Percentiles rank a stretch among this genome's conserved stretches.
Evolutionary conservation across 768 basidiomycete species (phyloP).

Genomic region (Holtermanniella nyarrowii): DNA sequence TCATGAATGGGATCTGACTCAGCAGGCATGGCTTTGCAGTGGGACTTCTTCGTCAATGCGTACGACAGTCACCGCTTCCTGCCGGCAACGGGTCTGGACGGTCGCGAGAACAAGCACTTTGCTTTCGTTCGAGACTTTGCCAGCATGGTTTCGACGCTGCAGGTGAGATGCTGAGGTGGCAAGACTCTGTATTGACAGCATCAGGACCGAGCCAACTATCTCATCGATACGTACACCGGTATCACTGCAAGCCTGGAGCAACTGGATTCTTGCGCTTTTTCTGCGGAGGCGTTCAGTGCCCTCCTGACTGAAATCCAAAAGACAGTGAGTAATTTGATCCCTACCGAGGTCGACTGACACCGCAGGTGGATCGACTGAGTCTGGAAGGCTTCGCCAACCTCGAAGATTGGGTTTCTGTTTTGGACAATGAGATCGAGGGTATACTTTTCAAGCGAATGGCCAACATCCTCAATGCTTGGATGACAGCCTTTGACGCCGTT

Average conservation of each 20-base stretch:
- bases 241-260: slow-evolving; percentile 77
- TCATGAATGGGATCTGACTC: not conserved
- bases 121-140: slow-evolving; percentile 94
- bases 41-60: slow-evolving; percentile 94
- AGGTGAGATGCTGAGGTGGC: no score
- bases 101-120: slow-evolving; percentile 75
- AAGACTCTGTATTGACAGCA: not conserved
- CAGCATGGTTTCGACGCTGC: slow-evolving; percentile 78
- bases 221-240: slow-evolving; percentile 83
- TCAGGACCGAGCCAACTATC: slow-evolving; percentile 86
- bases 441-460: slow-evolving; percentile 65
- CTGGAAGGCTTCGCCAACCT: slow-evolving; percentile 91
- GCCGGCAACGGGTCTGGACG: slow-evolving; percentile 53
- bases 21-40: slow-evolving; percentile 83
- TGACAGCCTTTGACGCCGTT: slow-evolving; percentile 54
- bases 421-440: slow-evolving; percentile 65
- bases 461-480: slow-evolving; percentile 77
- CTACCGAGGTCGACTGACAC: not conserved
- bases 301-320: slow-evolving; percentile 70
- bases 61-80: slow-evolving; percentile 75
- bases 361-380: slow-evolving; percentile 81
- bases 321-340: slow-evolving; percentile 49
- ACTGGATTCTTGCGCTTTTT: slow-evolving; percentile 75
- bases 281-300: slow-evolving; percentile 67
- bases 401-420: slow-evolving; percentile 77